Percentiles rank a stretch among this genome's conserved stretches.
Evolutionary conservation across 106 monocot genomes (phyloP).

Genomic region (Gastrodia elata): DNA sequence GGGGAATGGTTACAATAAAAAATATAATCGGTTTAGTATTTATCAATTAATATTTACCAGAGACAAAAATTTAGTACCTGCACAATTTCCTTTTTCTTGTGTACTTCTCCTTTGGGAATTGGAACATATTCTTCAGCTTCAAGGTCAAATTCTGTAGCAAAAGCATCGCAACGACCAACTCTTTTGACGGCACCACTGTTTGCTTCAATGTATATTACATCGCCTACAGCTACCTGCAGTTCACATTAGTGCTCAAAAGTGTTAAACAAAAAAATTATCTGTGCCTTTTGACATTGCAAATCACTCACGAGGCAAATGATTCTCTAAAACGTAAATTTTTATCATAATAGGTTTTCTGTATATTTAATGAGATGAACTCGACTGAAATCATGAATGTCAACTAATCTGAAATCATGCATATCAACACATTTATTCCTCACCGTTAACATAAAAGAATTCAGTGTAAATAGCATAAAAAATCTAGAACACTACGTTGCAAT

Average conservation of each 20-base stretch:
- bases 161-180: slow-evolving; percentile 92
- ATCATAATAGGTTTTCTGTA: too few species aligned
- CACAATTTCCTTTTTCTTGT: slow-evolving; percentile 99
- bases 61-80: slow-evolving; percentile 58
- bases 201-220: slow-evolving; percentile 98
- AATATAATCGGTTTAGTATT: not conserved
- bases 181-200: slow-evolving; percentile 99
- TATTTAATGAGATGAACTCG: too few species aligned
- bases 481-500: not conserved
- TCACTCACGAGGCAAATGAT: not conserved
- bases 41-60: not conserved
- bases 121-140: slow-evolving; percentile 99
- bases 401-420: not conserved
- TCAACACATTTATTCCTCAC: not conserved
- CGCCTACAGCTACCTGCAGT: slow-evolving; percentile 85
- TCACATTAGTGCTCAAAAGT: slow-evolving; percentile 3
- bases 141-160: slow-evolving; percentile 98
- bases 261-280: not conserved
- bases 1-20: not conserved
- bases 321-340: too few species aligned
- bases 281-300: not conserved
- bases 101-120: slow-evolving; percentile 98
- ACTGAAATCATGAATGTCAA: too few species aligned
- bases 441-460: not conserved
- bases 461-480: not conserved